Base-by-base conservation (phyloP, 2,329 filamentous ascomycete species). In the Curvularia spicifera region DNA sequence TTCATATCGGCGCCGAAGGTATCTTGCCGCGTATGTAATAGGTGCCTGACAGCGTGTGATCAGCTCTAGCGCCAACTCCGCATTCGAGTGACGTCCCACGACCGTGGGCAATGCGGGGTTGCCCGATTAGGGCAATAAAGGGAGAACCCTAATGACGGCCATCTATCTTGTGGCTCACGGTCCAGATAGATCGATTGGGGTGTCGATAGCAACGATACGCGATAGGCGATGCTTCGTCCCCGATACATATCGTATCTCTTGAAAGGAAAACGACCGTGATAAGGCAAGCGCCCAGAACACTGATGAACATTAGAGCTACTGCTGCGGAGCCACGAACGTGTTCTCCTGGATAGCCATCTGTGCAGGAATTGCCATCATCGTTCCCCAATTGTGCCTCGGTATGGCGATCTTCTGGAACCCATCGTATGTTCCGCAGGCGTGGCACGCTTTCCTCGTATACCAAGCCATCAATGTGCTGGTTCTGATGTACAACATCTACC, bases 391-490 rank as follows among this genome's bases (percentile, higher is more conserved):
- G 15, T 46, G 53, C 15, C 18, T 66, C 1, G 63, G 58, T 6
- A 50, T 66, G 59, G 57, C 51, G 1, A 18, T 62, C 3, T 60
- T 54, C 29, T 64, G 48, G 49, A 53, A 61, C 18, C 53, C 61
- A 7, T 39, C 22, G 1, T 66, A 63, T 46, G 49, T 53, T 5
- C 57, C 55, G 2, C 29, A 66, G 20, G 26, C 57, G 22, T 66
- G 64, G 64, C 64, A 66, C 46, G 57, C 53, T 2, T 63, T 64
- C 28, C n/a, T 66, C 31, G 10, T 66, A 12, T 66, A 64, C 20
- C 61, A 64, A 46, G 55, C 51, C 12, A 49, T 51, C 24, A 66
- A 64, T n/a, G 10, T 60, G 5, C 33, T 62, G 7, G 48, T 60
- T 3, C 35, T 66, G 12, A 4, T 64, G 37, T 64, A 66, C 42